Evolutionary conservation across 2,329 filamentous ascomycete genomes (phyloP), one percentile per base, ranked within the genome.

Genomic region (Calonectria multiphialidica): DNA sequence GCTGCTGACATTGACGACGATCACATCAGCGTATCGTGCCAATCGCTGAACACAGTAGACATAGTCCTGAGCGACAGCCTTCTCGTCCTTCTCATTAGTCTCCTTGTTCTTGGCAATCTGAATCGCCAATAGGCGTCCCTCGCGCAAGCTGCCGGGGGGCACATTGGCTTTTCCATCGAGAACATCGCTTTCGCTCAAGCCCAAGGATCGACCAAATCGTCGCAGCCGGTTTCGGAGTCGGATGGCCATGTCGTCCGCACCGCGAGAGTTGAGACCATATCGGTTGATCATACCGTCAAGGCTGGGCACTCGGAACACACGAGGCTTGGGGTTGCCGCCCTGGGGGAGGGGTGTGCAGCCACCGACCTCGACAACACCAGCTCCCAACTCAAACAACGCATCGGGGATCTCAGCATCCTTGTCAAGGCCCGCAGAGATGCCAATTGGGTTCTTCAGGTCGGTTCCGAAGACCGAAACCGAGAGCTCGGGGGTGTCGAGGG

Each of bases 1-100:
- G 78, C 94, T 97, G 80, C 95, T 98, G 62, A 99, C 97, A 80
- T 99, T 99, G 80, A 99, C 97, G 9, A 98, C 96, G n/a, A 99
- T 86, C 42, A 99, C 93, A 80, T 99, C 97, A 13, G 97, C 95
- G 81, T 98, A 99, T 63, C 90, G 93, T 5, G 93, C 97, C 44
- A 99, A 87, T 55, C 92, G 89, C 67, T 93, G 88, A 4, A 98
- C 96, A 79, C 96, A 98, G 83, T 94, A 94, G n/a, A 97, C 94
- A 81, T 98, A 98, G 81, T 93, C 91, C 78, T 93, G 90, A 28
- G 90, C 89, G 63, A 98, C 93, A 37, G 95, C 96, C 49, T 93
- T 90, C 72, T 98, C 93, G 81, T 98, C 95, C 59, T 89, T 88
- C 81, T 97, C 96, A 23, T 95, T 92, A 0, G 97, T 99, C 57